These are phyloP conservation scores for Apiospora sp. DNA, from an alignment of 2,329 filamentous ascomycete species.

Conservation along the genomic window DNA sequence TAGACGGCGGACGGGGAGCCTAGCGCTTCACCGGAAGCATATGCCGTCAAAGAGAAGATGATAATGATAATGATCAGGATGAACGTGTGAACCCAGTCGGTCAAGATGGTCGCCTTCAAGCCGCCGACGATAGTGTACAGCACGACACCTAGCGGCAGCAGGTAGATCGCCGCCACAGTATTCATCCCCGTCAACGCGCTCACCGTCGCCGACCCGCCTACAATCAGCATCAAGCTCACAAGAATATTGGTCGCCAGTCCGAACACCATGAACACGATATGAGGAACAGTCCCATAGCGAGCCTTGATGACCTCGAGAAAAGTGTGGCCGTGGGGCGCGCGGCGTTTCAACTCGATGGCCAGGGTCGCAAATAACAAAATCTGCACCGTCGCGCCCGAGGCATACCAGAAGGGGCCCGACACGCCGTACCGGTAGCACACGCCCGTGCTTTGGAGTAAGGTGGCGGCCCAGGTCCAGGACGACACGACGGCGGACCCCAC, in stretches of 20 bases:
- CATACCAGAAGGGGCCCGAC: conserved; percentile 68
- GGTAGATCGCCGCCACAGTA: conserved; percentile 83
- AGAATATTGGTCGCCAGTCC: conserved; percentile 86
- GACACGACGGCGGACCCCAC: conserved; percentile 91
- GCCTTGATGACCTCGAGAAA: conserved; percentile 86
- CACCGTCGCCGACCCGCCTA: conserved; percentile 81
- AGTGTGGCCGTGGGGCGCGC: conserved; percentile 85
- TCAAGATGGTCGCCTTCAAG: conserved; percentile 81
- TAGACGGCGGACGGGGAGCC: conserved; percentile 82
- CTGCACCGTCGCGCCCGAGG: conserved; percentile 79
- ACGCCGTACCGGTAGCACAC: conserved; percentile 84
- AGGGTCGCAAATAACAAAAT: conserved; percentile 90
- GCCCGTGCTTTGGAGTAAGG: conserved; percentile 78
- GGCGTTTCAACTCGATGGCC: conserved; percentile 87
- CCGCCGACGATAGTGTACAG: conserved; percentile 42
- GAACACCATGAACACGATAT: conserved; percentile 83
- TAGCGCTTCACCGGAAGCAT: conserved; percentile 74
- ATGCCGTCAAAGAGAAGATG: conserved; percentile 83
- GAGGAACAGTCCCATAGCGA: conserved; percentile 74
- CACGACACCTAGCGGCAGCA: conserved; percentile 82
- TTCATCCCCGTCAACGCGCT: conserved; percentile 75
- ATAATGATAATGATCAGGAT: conserved; percentile 86
- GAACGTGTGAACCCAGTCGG: conserved; percentile 88
- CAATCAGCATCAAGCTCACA: conserved; percentile 88
- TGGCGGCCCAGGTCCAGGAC: conserved; percentile 93